Percentiles rank a stretch among this genome's conserved stretches.
Conservation (phyloP, 305 asterid genomes). For the Lippia alba region DNA sequence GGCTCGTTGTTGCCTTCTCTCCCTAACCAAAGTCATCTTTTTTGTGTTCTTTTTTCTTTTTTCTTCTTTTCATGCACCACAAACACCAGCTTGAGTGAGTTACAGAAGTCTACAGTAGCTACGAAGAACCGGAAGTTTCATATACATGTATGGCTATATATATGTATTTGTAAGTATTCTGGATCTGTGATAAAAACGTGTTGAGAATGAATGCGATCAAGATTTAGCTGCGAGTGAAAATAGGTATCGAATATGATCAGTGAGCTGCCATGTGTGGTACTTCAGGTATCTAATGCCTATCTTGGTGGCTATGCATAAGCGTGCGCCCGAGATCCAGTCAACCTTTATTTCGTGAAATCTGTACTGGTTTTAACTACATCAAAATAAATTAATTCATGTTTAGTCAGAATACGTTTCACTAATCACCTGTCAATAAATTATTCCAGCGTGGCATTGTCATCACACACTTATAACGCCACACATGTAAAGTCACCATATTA, state of each 20-base stretch:
- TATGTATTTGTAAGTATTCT: background rate
- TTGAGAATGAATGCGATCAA: conserved; percentile 12
- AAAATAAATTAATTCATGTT: too few species aligned
- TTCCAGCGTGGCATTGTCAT: too few species aligned
- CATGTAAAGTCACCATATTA: too few species aligned
- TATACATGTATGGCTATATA: background rate
- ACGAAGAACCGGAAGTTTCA: background rate
- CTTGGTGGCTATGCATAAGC: conserved; percentile 18
- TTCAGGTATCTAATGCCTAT: conserved; percentile 33
- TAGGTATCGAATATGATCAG: conserved; percentile 26
- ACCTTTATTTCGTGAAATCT: background rate
- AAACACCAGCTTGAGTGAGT: conserved; percentile 1
- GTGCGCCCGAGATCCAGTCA: conserved; percentile 2
- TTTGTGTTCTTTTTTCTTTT: too few species aligned
- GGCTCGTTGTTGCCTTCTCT: conserved; percentile 40
- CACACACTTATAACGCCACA: too few species aligned
- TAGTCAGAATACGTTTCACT: too few species aligned
- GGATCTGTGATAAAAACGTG: conserved; percentile 4
- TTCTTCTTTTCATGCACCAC: background rate
- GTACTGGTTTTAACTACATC: too few species aligned
- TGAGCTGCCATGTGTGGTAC: conserved; percentile 40
- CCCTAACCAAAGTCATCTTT: conserved; percentile 43
- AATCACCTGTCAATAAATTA: too few species aligned
- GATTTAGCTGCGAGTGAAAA: conserved; percentile 33
- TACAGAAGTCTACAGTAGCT: background rate